phyloP scores from a whole-genome alignment of 768 basidiomycete species.

The Thelephora ganbajun region DNA sequence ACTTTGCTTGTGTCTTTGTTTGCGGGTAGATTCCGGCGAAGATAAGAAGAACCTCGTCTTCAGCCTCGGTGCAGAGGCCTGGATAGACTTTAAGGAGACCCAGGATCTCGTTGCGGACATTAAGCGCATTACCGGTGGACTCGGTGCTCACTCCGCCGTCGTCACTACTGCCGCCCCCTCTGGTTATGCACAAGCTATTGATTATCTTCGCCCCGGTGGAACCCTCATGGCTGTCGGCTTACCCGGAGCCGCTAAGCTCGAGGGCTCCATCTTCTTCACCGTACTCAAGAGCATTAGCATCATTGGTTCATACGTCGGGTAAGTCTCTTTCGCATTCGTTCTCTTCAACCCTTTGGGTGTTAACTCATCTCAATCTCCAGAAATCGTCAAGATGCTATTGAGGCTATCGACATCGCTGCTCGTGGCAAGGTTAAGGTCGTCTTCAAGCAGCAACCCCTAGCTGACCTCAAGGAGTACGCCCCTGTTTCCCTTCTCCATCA shows the following conservation, averaged over 20 bases:
- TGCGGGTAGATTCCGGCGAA: conserved; percentile 47
- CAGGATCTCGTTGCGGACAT: conserved; percentile 56
- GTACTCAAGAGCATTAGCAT: conserved; percentile 51
- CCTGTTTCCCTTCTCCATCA: background rate
- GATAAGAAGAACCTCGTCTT: conserved; percentile 53
- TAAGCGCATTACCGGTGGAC: conserved; percentile 44
- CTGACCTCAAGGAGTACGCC: conserved; percentile 39
- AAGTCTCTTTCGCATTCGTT: background rate
- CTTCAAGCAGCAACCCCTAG: conserved; percentile 31
- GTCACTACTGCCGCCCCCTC: conserved; percentile 36
- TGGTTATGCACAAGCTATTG: conserved; percentile 43
- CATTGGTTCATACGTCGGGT: conserved; percentile 30
- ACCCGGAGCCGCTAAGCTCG: conserved; percentile 39
- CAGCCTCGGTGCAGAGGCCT: conserved; percentile 56
- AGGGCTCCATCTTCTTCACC: conserved; percentile 58
- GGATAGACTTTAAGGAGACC: conserved; percentile 65
- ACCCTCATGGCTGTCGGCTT: conserved; percentile 71
- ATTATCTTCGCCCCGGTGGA: conserved; percentile 64
- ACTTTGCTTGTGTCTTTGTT: background rate
- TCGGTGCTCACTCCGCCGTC: conserved; percentile 59
- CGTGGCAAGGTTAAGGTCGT: conserved; percentile 54
- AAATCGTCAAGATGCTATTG: conserved; percentile 73
- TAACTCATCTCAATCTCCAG: conserved; percentile 32
- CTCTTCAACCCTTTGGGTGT: conserved; percentile 1
- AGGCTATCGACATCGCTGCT: conserved; percentile 68